Evolutionary conservation across 306 rosid species (phyloP).

Genomic region (Albizia julibrissin): DNA sequence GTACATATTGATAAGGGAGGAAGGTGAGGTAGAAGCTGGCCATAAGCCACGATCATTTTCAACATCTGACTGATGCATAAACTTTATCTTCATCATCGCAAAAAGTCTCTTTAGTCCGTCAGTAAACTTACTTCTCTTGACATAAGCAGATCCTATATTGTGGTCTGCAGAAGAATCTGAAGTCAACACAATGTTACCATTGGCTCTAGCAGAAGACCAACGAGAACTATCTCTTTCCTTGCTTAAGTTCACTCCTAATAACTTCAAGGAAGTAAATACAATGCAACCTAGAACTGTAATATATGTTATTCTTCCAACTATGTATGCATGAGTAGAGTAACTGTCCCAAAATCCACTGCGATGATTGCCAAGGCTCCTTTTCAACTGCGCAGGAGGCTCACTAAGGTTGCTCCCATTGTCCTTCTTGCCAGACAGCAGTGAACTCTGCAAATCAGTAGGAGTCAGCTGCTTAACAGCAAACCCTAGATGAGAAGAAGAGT

Average conservation of each 20-base stretch:
- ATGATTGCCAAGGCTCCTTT: constrained; percentile 70
- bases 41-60: constrained; percentile 38
- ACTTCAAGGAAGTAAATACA: constrained; percentile 63
- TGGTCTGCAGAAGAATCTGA: constrained; percentile 54
- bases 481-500: constrained; percentile 65
- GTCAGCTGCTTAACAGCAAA: constrained; percentile 82
- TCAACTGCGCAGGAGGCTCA: constrained; percentile 66
- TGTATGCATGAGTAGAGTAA: constrained; percentile 42
- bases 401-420: constrained; percentile 41
- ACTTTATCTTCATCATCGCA: constrained; percentile 40
- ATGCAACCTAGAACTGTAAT: constrained; percentile 70
- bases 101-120: constrained; percentile 58
- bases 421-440: constrained; percentile 60
- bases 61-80: constrained; percentile 45
- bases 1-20: constrained; percentile 41
- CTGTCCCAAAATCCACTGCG: constrained; percentile 56
- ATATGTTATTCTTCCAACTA: constrained; percentile 53
- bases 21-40: constrained; percentile 42
- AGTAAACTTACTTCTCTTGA: constrained; percentile 47
- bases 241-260: constrained; percentile 52
- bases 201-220: constrained; percentile 42
- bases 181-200: constrained; percentile 44
- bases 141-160: constrained; percentile 55
- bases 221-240: constrained; percentile 50
- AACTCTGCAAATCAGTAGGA: constrained; percentile 70